These are phyloP conservation scores for Pythium brachiatum DNA, from an alignment of 352 stramenopile genomes.

Conservation along the genomic window DNA sequence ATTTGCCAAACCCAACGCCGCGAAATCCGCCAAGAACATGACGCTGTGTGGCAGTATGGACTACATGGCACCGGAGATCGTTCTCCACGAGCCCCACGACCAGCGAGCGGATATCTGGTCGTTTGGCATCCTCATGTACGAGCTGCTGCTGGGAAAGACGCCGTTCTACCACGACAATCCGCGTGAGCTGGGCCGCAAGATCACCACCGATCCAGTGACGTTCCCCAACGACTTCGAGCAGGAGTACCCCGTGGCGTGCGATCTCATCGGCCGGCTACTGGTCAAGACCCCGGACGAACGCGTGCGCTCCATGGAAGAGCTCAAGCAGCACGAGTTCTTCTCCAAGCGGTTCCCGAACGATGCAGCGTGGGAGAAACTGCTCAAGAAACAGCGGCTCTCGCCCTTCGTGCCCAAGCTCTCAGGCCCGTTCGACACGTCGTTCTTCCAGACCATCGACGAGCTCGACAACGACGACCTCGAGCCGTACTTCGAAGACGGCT, in stretches of 20 bases:
- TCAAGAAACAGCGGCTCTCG: conserved; percentile 36
- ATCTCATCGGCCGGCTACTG: conserved; percentile 56
- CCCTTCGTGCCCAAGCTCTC: conserved; percentile 65
- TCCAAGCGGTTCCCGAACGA: conserved; percentile 31
- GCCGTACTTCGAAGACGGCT: conserved; percentile 67
- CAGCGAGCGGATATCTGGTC: conserved; percentile 75
- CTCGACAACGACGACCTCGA: conserved; percentile 54
- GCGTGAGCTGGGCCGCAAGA: conserved; percentile 70
- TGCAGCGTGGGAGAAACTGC: conserved; percentile 41
- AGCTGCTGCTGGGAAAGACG: conserved; percentile 80
- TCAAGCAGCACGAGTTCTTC: conserved; percentile 69
- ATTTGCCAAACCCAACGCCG: conserved; percentile 63
- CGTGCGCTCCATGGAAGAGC: conserved; percentile 37
- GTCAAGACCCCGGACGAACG: conserved; percentile 55
- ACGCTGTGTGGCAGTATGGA: conserved; percentile 80
- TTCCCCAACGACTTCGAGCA: conserved; percentile 74
- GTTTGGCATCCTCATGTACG: conserved; percentile 88
- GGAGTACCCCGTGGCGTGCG: conserved; percentile 41
- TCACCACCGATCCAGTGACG: conserved; percentile 57
- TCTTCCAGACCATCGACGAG: conserved; percentile 60
- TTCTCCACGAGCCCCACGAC: conserved; percentile 61
- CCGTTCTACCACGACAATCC: conserved; percentile 86
- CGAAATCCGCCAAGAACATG: conserved; percentile 51
- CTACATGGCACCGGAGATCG: conserved; percentile 81
- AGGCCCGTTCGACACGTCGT: conserved; percentile 67